Conservation (phyloP, 768 basidiomycete species). For the Serendipita sp. region DNA sequence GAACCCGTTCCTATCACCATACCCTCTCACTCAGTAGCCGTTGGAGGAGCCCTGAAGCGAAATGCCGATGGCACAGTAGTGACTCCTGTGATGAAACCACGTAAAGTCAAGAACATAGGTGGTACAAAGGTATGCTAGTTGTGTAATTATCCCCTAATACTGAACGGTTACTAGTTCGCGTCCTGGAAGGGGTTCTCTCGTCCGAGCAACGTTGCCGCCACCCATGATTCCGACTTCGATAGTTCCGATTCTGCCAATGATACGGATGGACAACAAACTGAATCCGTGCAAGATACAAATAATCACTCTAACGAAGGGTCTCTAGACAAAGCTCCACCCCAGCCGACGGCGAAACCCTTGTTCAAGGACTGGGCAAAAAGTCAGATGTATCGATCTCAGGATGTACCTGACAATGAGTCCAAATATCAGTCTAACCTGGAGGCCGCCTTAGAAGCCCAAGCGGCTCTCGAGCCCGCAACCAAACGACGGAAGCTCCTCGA, state of each 20-base stretch:
- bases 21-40: conserved; percentile 13
- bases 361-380: conserved; percentile 88
- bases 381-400: conserved; percentile 34
- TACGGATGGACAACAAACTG: conserved; percentile 14
- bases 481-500: conserved; percentile 16
- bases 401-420: conserved; percentile 29
- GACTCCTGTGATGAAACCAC: conserved; percentile 33
- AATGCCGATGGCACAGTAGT: conserved; percentile 47
- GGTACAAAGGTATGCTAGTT: not conserved
- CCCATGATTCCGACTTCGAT: conserved; percentile 52
- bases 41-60: conserved; percentile 52
- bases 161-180: conserved; percentile 36
- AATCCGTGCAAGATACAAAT: conserved; percentile 15
- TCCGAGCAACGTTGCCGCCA: conserved; percentile 19
- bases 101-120: conserved; percentile 31
- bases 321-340: conserved; percentile 10
- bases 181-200: conserved; percentile 19
- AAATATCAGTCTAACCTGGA: conserved; percentile 20
- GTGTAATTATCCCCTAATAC: conserved; percentile 2
- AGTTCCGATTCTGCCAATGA: conserved; percentile 68
- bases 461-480: conserved; percentile 9
- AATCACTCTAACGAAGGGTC: conserved; percentile 7
- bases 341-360: conserved; percentile 20
- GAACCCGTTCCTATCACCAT: not conserved
- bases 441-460: conserved; percentile 9